Evolutionary conservation across 192 early-diverging fungal species (phyloP).

Genomic region (Rhizoclosmatium globosum): DNA sequence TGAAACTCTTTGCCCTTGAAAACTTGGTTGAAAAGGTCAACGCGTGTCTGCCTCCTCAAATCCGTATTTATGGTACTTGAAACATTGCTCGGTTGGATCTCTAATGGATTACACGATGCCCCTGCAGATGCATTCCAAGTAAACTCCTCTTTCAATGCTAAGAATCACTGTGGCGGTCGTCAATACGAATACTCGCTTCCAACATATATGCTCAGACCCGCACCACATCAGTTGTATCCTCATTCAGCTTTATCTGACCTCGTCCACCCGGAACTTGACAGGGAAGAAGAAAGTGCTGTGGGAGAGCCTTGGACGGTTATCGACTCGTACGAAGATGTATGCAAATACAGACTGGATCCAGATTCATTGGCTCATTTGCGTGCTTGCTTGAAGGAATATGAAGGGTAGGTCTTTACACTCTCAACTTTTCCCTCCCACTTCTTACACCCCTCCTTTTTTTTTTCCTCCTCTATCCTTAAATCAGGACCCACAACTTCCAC

Average conservation of each 20-base stretch:
- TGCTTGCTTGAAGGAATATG: constrained; percentile 72
- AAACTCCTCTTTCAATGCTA: constrained; percentile 85
- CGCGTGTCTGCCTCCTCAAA: constrained; percentile 81
- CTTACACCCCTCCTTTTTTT: not conserved
- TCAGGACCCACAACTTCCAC: constrained; percentile 91
- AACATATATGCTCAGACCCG: constrained; percentile 79
- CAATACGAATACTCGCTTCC: constrained; percentile 98
- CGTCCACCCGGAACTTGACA: not conserved
- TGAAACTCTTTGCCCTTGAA: constrained; percentile 86
- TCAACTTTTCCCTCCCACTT: not conserved
- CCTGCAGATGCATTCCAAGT: constrained; percentile 66
- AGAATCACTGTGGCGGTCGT: constrained; percentile 90
- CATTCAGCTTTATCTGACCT: constrained; percentile 39
- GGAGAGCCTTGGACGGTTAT: constrained; percentile 30
- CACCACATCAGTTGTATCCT: constrained; percentile 49
- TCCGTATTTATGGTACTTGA: constrained; percentile 82
- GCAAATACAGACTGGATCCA: constrained; percentile 66
- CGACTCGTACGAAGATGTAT: constrained; percentile 46
- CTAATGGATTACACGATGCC: not conserved
- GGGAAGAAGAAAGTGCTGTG: constrained; percentile 15
- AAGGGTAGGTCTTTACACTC: constrained; percentile 28
- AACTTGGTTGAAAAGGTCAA: constrained; percentile 86
- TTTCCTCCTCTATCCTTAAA: not conserved
- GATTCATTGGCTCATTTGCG: constrained; percentile 73
- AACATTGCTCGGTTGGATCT: constrained; percentile 3